Conservation (phyloP, 2,329 filamentous ascomycete species). For the Diplocarpon mali region DNA sequence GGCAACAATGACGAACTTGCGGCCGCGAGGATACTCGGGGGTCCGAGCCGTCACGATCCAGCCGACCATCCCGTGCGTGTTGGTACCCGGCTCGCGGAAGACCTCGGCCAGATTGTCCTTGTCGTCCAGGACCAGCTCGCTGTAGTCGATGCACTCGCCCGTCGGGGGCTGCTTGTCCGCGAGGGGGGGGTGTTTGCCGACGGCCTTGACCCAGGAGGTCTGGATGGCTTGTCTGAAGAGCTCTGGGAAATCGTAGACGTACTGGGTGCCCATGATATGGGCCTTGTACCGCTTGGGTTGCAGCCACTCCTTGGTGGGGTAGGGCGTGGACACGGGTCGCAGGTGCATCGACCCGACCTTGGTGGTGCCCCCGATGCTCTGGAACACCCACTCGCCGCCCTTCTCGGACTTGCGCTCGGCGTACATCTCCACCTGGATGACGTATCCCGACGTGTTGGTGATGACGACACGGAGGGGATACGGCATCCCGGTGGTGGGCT, state of each 20-base stretch:
- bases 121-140: conserved; percentile 90
- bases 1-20: conserved; percentile 90
- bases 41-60: conserved; percentile 94
- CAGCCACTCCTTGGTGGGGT: conserved; percentile 96
- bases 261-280: conserved; percentile 97
- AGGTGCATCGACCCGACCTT: conserved; percentile 95
- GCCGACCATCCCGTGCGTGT: conserved; percentile 95
- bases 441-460: conserved; percentile 95
- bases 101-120: conserved; percentile 86
- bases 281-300: conserved; percentile 99
- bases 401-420: conserved; percentile 97
- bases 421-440: conserved; percentile 96
- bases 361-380: conserved; percentile 88
- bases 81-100: conserved; percentile 87
- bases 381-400: conserved; percentile 90
- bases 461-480: conserved; percentile 94
- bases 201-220: conserved; percentile 77
- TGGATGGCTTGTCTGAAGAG: conserved; percentile 96
- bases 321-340: conserved; percentile 80
- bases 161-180: conserved; percentile 70
- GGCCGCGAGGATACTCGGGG: conserved; percentile 85
- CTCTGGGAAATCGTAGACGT: conserved; percentile 99
- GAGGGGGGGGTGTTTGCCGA: conserved; percentile 62
- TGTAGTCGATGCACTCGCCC: conserved; percentile 89
- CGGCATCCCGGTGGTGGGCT: conserved; percentile 69